phyloP scores from a whole-genome alignment of 495 filamentous ascomycete species.

The Penicillium goetzii region DNA sequence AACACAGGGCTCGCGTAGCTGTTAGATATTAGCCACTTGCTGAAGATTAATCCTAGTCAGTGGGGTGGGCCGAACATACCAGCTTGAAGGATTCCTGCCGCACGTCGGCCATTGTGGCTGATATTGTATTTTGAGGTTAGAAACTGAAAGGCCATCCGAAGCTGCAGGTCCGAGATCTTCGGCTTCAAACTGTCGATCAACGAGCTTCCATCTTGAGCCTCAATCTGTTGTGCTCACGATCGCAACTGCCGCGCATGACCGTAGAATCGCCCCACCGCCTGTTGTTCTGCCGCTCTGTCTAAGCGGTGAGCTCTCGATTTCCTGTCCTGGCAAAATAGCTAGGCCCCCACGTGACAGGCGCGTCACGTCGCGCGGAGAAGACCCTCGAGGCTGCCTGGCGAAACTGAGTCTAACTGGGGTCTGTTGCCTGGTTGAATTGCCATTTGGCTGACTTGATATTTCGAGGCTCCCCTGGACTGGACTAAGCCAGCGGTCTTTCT shows the following conservation, averaged over 20 bases:
- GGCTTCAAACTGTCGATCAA: neutral
- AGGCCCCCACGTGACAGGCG: slow-evolving; percentile 40
- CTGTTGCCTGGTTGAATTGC: slow-evolving; percentile 17
- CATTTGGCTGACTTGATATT: slow-evolving; percentile 15
- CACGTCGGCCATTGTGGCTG: slow-evolving; percentile 39
- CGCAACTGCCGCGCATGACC: slow-evolving; percentile 10
- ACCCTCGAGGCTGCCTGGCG: slow-evolving; percentile 16
- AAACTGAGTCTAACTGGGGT: neutral
- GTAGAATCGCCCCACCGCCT: slow-evolving; percentile 22
- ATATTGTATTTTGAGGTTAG: neutral
- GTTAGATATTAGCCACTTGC: slow-evolving; percentile 20
- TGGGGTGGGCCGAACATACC: slow-evolving; percentile 27
- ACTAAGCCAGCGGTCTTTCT: neutral
- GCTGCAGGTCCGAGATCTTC: neutral
- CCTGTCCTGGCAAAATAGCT: slow-evolving; percentile 20
- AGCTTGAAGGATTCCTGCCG: slow-evolving; percentile 47
- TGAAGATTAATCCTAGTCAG: neutral
- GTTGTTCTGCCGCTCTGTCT: slow-evolving; percentile 25
- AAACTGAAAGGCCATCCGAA: neutral
- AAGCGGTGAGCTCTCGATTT: slow-evolving; percentile 26
- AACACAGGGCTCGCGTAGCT: slow-evolving; percentile 81
- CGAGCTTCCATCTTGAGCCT: slow-evolving; percentile 5
- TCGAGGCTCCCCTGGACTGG: neutral
- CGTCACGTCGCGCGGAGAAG: slow-evolving; percentile 45
- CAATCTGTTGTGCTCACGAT: slow-evolving; percentile 1